Percentiles rank a stretch among this genome's conserved stretches.
phyloP scores from a whole-genome alignment of 192 early-diverging fungal species.

The Dispira simplex region DNA sequence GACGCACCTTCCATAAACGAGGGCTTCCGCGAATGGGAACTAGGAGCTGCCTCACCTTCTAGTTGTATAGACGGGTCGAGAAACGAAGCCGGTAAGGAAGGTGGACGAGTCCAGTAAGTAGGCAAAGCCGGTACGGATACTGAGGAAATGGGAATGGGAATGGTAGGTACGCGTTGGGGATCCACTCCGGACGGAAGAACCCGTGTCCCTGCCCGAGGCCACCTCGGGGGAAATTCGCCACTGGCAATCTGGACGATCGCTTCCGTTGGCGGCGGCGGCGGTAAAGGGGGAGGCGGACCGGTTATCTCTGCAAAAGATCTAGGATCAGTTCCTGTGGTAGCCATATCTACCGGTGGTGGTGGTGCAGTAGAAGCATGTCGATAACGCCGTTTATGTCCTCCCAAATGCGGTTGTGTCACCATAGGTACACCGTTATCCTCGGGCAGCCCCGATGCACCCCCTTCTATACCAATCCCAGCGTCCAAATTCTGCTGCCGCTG shows the following conservation, averaged over 20 bases:
- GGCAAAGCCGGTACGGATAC: background rate
- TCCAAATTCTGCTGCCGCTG: background rate
- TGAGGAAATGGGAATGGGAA: background rate
- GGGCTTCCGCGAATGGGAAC: too few relatives aligned
- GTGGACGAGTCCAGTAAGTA: constrained; percentile 1
- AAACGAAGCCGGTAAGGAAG: background rate
- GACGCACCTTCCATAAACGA: too few relatives aligned
- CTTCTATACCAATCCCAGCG: background rate
- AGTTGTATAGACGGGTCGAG: background rate
- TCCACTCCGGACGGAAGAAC: constrained; percentile 6
- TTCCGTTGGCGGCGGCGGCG: background rate
- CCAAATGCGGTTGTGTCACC: too few relatives aligned
- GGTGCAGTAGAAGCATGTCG: background rate
- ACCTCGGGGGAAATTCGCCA: background rate
- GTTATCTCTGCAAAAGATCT: background rate
- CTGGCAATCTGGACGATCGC: background rate
- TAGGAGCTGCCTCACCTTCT: too few relatives aligned
- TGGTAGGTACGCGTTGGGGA: background rate
- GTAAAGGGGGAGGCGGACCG: background rate
- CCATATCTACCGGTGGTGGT: background rate
- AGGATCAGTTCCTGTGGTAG: background rate
- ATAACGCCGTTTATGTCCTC: too few relatives aligned
- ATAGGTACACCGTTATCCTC: too few relatives aligned
- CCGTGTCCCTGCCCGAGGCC: constrained; percentile 1
- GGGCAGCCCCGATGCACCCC: too few relatives aligned